Evolutionary conservation across 2,329 filamentous ascomycete species (phyloP), one percentile per base, ranked within the genome.

Genomic region (Exophiala xenobiotica): DNA sequence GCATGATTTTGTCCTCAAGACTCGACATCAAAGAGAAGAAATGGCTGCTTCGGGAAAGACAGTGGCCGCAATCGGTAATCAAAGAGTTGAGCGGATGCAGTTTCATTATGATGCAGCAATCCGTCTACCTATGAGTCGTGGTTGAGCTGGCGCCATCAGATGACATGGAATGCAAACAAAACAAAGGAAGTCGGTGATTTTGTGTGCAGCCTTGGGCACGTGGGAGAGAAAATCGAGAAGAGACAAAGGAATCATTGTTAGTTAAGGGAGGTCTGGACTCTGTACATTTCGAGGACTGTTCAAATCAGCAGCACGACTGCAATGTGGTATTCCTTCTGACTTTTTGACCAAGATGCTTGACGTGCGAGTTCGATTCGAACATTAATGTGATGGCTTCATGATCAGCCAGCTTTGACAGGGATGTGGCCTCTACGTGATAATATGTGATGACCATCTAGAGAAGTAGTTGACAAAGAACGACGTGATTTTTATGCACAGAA

Each of bases 221-320:
- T 51, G 54, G 43, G 20, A 26, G 23, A 24, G 51, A 43, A 47
- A 27, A 26, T 40, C 33, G 37, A 33, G 12, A 38, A n/a, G n/a
- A n/a, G 47, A 44, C 47, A 52, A 45, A 46, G 27, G 37, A 42
- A 20, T 26, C 52, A 50, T 54, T 51, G 47, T 54, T 27, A 22
- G 31, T 14, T 16, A 26, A 24, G 4, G 23, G 33, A 35, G 46
- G 41, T 47, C 51, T 49, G 39, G 51, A 41, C 33, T 35, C 27
- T 27, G 12, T 3, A 49, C n/a, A 27, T 16, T 12, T 6, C 19
- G 42, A 20, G 27, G 20, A 23, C 7, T 42, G 39, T 22, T 5
- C 18, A 9, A 39, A 22, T 5, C 37, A 12, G 9, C 27, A 44
- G 35, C 42, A 44, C 45, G 41, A 53, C 45, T 27, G n/a, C n/a